Base-by-base conservation (phyloP, 495 filamentous ascomycete species). In the Penicillium roqueforti region DNA sequence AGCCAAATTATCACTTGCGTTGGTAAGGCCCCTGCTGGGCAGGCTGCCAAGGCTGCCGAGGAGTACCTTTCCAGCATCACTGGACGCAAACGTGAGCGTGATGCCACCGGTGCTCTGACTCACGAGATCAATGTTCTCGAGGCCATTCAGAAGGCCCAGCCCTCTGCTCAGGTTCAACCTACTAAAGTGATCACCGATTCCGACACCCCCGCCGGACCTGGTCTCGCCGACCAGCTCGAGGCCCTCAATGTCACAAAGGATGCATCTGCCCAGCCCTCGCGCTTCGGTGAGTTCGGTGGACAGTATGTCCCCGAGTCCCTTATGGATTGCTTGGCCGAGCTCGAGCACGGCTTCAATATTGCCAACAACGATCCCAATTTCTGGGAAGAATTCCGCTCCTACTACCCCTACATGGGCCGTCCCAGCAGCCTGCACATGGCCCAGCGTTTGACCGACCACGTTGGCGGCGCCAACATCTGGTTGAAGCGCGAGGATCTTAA, bases 221-320 rank as follows among this genome's bases (percentile, higher is more conserved):
- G 85, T 8, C 67, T 89, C 7, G 80, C 71, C 38, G 88, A 90
- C 58, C 86, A 92, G 63, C 71, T 92, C 20, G 85, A 87, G 48
- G 85, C 88, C 9, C 68, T 91, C 4, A 91, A 91, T 45, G 71
- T 71, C 20, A 63, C 61, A 16, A 75, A 76, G 31, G 75, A 83
- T 39, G 55, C 70, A 44, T 74, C 69, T 32, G 80, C 81, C 50
- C 75, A 87, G 29, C 91, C 92, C 3, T 82, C 88, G 0, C 85
- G 92, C 13, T 99, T 99, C 62, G 93, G 93, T 53, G 89, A 96
- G 69, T 99, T 96, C 58, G 93, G 93, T 60, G 93, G 93, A n/a
- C 93, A 97, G 69, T 99, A 97, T 62, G 92, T 99, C 1, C 95
- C 93, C 1, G 93, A 99, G 72, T 91, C 91, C 6, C 80, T 99